Percentiles rank a stretch among this genome's conserved stretches.
phyloP scores from a whole-genome alignment of 768 basidiomycete genomes.

The Phallus indusiatus region DNA sequence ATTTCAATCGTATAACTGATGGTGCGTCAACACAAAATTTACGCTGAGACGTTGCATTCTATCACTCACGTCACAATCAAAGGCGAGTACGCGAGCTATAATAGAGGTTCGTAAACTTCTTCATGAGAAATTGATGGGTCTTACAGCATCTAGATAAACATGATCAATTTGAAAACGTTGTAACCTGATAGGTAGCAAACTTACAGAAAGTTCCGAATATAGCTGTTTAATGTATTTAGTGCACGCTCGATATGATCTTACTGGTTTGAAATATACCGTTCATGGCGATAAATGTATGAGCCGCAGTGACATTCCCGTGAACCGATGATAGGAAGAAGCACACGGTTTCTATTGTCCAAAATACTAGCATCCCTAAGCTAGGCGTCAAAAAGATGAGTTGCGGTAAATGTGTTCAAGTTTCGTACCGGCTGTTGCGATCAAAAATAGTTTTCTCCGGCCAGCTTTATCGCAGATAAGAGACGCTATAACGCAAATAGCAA shows the following conservation, averaged over 20 bases:
- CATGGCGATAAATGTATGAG: not conserved
- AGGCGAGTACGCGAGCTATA: conserved; percentile 27
- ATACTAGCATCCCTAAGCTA: conserved; percentile 28
- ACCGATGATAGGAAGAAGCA: conserved; percentile 24
- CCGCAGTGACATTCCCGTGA: conserved; percentile 12
- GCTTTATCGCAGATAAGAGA: conserved; percentile 38
- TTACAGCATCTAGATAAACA: too few relatives aligned
- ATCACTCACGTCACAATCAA: conserved; percentile 27
- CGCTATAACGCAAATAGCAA: conserved; percentile 40
- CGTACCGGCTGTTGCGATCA: conserved; percentile 33
- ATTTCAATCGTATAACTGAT: conserved; percentile 33
- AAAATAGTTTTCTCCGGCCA: conserved; percentile 42
- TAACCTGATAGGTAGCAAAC: too few relatives aligned
- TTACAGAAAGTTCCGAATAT: conserved; percentile 11
- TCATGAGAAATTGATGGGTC: too few relatives aligned
- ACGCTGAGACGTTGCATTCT: conserved; percentile 66
- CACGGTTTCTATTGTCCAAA: conserved; percentile 30
- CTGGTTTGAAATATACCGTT: not conserved
- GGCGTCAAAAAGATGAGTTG: conserved; percentile 23
- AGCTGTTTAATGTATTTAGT: not conserved
- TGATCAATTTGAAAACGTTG: too few relatives aligned
- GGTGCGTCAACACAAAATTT: conserved; percentile 45
- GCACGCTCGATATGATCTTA: not conserved
- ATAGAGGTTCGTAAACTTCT: not conserved
- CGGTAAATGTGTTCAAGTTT: conserved; percentile 11